phyloP scores from a whole-genome alignment of 768 basidiomycete species.

The Calocybe indica region DNA sequence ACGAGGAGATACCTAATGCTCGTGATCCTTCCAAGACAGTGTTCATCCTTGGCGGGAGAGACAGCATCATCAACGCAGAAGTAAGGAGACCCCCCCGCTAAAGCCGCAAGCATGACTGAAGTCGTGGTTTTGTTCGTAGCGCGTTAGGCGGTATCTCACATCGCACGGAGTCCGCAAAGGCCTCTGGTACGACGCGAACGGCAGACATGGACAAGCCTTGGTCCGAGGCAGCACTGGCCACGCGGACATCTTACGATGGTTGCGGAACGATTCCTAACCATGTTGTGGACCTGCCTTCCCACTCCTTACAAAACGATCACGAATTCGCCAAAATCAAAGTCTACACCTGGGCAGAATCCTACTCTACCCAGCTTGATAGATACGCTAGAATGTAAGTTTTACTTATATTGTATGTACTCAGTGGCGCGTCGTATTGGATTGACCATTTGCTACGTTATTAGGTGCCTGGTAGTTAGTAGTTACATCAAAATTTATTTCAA shows the following conservation, averaged over 20 bases:
- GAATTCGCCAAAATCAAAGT: no score
- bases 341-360: no score
- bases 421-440: no score
- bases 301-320: no score
- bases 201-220: slow-evolving; percentile 60
- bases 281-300: no score
- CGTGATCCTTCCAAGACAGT: slow-evolving; percentile 57
- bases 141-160: slow-evolving; percentile 67
- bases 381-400: neutral
- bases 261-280: slow-evolving; percentile 22
- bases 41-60: slow-evolving; percentile 80
- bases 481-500: neutral
- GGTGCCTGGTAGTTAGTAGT: neutral
- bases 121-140: slow-evolving; percentile 28
- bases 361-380: neutral
- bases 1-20: slow-evolving; percentile 83
- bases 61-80: slow-evolving; percentile 70
- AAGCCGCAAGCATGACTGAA: neutral
- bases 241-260: slow-evolving; percentile 57
- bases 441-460: no score
- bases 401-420: neutral
- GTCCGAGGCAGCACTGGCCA: slow-evolving; percentile 46
- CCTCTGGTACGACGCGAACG: slow-evolving; percentile 57
- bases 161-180: slow-evolving; percentile 71
- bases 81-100: slow-evolving; percentile 26